These are phyloP conservation scores for Lepidopterella palustris DNA, from an alignment of 495 filamentous ascomycete genomes.

Conservation along the genomic window DNA sequence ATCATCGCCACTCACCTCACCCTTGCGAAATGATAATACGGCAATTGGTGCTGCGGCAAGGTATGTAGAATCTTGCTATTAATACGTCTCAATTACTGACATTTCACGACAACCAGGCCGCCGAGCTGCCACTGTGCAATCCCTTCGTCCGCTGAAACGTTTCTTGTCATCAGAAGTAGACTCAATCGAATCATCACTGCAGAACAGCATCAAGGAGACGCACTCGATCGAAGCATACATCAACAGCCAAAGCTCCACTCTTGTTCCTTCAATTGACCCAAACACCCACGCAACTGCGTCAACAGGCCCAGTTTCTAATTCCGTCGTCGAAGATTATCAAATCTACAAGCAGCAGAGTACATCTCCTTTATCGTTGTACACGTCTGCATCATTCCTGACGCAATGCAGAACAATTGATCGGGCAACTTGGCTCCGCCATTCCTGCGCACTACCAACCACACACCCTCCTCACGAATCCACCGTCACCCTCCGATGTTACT, in stretches of 20 bases:
- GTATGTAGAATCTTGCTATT: slow-evolving; percentile 2
- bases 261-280: slow-evolving; percentile 8
- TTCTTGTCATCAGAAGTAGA: slow-evolving; percentile 17
- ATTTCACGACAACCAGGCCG: slow-evolving; percentile 4
- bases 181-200: slow-evolving; percentile 12
- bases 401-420: slow-evolving; percentile 34
- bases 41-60: slow-evolving; percentile 20
- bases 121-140: slow-evolving; percentile 1
- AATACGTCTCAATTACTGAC: slow-evolving; percentile 2
- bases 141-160: not conserved
- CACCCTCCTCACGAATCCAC: slow-evolving; percentile 61
- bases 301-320: slow-evolving; percentile 2
- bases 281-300: slow-evolving; percentile 3
- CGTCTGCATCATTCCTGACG: slow-evolving; percentile 18
- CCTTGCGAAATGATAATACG: slow-evolving; percentile 29
- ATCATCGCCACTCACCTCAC: not conserved
- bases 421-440: slow-evolving; percentile 49
- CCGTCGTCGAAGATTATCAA: slow-evolving; percentile 24
- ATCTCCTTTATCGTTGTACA: not conserved
- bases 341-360: slow-evolving; percentile 24
- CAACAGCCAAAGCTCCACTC: slow-evolving; percentile 1
- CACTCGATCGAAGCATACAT: slow-evolving; percentile 25
- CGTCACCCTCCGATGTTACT: slow-evolving; percentile 68
- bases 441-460: slow-evolving; percentile 60
- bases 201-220: slow-evolving; percentile 20